phyloP scores from a whole-genome alignment of 495 filamentous ascomycete genomes.

The Penicillium arizonense region DNA sequence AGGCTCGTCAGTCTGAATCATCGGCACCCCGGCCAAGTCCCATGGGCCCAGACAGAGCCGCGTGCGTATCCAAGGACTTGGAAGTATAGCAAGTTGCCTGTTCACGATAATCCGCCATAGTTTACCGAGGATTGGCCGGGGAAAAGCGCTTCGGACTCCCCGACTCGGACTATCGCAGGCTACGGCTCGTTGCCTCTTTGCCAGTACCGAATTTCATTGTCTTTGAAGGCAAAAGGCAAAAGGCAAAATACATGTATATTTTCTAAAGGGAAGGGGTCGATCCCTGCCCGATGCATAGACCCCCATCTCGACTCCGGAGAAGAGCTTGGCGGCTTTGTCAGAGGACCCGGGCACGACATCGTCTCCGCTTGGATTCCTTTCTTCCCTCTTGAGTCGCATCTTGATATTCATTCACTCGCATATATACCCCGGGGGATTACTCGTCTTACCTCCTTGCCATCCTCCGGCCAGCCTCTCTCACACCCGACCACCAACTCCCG shows the following conservation, averaged over 20 bases:
- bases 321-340: constrained; percentile 32
- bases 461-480: constrained; percentile 18
- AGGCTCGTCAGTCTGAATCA: constrained; percentile 36
- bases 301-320: constrained; percentile 18
- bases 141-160: background rate
- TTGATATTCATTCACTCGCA: background rate
- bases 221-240: background rate
- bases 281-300: constrained; percentile 5
- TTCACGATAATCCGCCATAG: background rate
- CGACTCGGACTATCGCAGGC: background rate
- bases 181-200: constrained; percentile 5
- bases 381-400: constrained; percentile 2
- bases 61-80: constrained; percentile 18
- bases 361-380: constrained; percentile 25
- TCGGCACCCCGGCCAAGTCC: constrained; percentile 16
- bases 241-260: background rate
- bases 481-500: background rate
- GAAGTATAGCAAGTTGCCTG: background rate
- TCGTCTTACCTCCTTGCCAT: constrained; percentile 9
- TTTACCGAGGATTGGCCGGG: background rate
- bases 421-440: background rate
- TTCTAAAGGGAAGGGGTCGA: background rate
- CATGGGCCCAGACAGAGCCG: constrained; percentile 28
- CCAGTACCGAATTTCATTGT: background rate
- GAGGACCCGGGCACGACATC: constrained; percentile 25